A percentile compares a stretch with the other conserved stretches of the same genome.
Evolutionary conservation across 257 asterid genomes (phyloP).

Genomic region (Leonotis leonurus): DNA sequence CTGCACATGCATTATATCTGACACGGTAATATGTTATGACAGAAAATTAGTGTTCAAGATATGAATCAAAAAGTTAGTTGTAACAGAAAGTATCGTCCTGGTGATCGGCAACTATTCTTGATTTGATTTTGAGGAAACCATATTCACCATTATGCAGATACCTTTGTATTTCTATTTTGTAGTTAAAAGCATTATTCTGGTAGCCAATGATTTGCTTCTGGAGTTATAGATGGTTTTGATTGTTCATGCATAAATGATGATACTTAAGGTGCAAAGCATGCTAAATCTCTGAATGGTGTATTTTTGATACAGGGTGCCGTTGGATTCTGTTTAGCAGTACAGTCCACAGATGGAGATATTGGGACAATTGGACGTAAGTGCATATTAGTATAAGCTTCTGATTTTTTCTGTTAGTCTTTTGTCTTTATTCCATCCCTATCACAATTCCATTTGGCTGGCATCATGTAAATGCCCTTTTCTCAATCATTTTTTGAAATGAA

Average conservation of each 20-base stretch:
- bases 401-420: background rate
- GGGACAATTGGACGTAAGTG: constrained; percentile 91
- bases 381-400: background rate
- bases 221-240: constrained; percentile 8
- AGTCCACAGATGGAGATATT: constrained; percentile 40
- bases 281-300: constrained; percentile 16
- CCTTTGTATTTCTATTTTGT: background rate
- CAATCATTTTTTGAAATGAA: constrained; percentile 15
- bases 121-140: background rate
- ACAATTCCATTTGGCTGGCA: background rate
- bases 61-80: background rate
- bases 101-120: background rate
- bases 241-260: constrained; percentile 4
- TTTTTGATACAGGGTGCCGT: constrained; percentile 60
- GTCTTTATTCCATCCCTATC: background rate
- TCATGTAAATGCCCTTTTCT: background rate
- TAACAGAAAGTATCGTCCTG: background rate
- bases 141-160: background rate
- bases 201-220: constrained; percentile 5
- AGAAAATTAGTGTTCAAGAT: background rate
- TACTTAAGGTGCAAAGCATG: background rate
- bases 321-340: constrained; percentile 86
- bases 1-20: background rate
- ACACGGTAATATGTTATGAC: background rate
- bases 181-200: background rate